Percentiles rank a stretch among this genome's conserved stretches.
phyloP scores from a whole-genome alignment of 306 rosid genomes.

The Cicer yamashitae region DNA sequence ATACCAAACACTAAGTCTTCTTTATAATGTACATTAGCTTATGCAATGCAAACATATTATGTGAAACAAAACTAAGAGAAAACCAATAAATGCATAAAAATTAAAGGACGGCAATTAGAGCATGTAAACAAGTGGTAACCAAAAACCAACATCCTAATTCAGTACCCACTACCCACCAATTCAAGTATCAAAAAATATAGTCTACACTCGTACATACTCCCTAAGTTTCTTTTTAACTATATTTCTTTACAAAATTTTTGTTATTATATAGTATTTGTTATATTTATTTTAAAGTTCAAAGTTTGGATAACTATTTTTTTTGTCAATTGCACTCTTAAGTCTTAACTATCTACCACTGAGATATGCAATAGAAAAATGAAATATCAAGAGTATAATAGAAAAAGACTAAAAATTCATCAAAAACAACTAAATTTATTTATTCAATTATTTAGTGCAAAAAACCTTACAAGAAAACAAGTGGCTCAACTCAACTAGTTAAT shows the following conservation, averaged over 20 bases:
- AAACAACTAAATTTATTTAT: background rate
- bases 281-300: background rate
- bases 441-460: background rate
- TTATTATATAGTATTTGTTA: too few species aligned
- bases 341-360: background rate
- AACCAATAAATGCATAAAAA: constrained; percentile 17
- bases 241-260: too few species aligned
- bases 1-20: background rate
- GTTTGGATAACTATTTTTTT: background rate
- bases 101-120: background rate
- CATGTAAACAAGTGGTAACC: background rate
- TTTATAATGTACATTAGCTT: background rate
- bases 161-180: background rate
- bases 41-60: constrained; percentile 5
- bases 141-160: background rate
- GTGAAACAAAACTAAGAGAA: constrained; percentile 16
- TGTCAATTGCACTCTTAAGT: background rate
- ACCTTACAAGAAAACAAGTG: background rate
- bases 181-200: background rate
- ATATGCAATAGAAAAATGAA: background rate
- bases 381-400: background rate
- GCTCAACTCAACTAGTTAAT: background rate
- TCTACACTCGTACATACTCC: background rate
- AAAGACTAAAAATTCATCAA: background rate
- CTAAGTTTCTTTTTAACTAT: too few species aligned